phyloP scores from a whole-genome alignment of 2,329 filamentous ascomycete genomes.

The Ambrosiella cleistominuta region DNA sequence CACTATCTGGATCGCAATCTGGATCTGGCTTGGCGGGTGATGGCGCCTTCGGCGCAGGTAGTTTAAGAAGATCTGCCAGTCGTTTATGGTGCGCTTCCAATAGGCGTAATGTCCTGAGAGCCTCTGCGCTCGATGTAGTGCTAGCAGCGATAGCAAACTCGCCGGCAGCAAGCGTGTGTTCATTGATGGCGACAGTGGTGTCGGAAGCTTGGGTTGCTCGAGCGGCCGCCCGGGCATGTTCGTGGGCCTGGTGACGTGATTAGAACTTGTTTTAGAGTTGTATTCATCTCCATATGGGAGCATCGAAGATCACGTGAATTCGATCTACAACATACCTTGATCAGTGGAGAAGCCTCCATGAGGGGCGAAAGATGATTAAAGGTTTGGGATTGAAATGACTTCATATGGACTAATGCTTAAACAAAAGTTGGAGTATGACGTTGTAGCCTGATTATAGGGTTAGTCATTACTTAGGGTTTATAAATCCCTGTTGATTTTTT shows the following conservation, averaged over 20 bases:
- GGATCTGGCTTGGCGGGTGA: slow-evolving; percentile 25
- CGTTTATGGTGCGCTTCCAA: slow-evolving; percentile 77
- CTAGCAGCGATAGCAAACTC: slow-evolving; percentile 76
- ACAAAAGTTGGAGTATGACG: too few species aligned
- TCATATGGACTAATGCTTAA: too few species aligned
- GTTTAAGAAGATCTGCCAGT: slow-evolving; percentile 64
- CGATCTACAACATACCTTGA: too few species aligned
- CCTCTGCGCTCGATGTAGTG: slow-evolving; percentile 50
- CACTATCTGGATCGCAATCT: slow-evolving; percentile 14
- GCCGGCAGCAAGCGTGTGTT: slow-evolving; percentile 73
- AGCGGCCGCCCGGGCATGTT: slow-evolving; percentile 72
- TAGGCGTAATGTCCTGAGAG: slow-evolving; percentile 64
- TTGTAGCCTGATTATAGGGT: too few species aligned
- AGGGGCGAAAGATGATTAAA: too few species aligned
- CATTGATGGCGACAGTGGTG: slow-evolving; percentile 65
- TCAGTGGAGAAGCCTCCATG: too few species aligned
- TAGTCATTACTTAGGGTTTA: too few species aligned
- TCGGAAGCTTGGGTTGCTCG: slow-evolving; percentile 56
- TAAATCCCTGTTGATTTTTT: too few species aligned
- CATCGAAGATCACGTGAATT: too few species aligned
- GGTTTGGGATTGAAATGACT: too few species aligned
- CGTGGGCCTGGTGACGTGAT: slow-evolving; percentile 46
- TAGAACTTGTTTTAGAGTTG: slow-evolving; percentile 9
- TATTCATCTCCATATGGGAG: too few species aligned
- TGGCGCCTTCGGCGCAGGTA: slow-evolving; percentile 46